Conservation (phyloP, 495 filamentous ascomycete genomes). For the Aspergillus hancockii region DNA sequence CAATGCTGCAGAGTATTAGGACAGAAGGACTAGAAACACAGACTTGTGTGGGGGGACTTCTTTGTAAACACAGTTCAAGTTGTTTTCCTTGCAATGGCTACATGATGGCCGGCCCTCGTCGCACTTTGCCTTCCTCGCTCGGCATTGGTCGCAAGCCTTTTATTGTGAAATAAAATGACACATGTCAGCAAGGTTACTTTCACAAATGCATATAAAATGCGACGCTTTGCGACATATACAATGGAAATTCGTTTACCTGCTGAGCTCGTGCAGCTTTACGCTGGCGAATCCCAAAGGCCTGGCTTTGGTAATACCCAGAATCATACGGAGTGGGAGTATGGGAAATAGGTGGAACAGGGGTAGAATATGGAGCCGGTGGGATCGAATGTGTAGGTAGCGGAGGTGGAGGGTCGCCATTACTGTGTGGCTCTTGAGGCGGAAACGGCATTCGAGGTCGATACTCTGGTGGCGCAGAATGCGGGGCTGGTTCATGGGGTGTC, state of each 20-base stretch:
- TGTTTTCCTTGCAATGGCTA: constrained; percentile 61
- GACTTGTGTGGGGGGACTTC: constrained; percentile 62
- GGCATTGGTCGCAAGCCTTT: constrained; percentile 64
- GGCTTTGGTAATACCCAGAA: constrained; percentile 32
- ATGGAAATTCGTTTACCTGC: constrained; percentile 33
- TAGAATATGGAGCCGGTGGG: constrained; percentile 32
- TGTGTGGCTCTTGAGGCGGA: constrained; percentile 29
- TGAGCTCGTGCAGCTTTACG: constrained; percentile 45
- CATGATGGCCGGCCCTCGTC: constrained; percentile 61
- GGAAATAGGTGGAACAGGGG: constrained; percentile 24
- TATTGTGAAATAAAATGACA: not conserved
- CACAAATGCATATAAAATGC: not conserved
- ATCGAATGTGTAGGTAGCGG: constrained; percentile 23
- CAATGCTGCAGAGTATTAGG: not conserved
- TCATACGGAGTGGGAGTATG: constrained; percentile 36
- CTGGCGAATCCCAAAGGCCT: constrained; percentile 37
- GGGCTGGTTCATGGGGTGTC: constrained; percentile 34
- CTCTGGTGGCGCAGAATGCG: constrained; percentile 41
- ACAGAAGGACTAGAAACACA: constrained; percentile 17
- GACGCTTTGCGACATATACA: not conserved
- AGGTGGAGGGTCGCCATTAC: constrained; percentile 30
- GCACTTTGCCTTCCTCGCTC: constrained; percentile 63
- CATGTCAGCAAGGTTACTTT: constrained; percentile 9
- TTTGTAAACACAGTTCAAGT: constrained; percentile 56
- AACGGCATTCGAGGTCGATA: constrained; percentile 40